Conservation (phyloP, 139 green algal species). For the Chlamydomonas incerta region DNA sequence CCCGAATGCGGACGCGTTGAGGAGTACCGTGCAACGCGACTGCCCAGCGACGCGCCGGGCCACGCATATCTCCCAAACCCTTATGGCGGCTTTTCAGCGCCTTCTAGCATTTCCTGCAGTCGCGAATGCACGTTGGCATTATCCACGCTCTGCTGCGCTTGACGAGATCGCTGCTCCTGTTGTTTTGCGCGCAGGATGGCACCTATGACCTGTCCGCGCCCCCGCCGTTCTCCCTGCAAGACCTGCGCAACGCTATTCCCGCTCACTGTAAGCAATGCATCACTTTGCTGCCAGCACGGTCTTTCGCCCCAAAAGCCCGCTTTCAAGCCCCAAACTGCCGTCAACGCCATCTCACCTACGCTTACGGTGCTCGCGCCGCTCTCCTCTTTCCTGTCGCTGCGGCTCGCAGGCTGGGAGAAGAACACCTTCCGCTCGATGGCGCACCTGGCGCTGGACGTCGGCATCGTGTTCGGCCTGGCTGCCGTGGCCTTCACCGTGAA, state of each 20-base stretch:
- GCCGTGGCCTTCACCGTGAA: conserved; percentile 73
- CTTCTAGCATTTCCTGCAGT: no score
- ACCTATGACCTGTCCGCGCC: conserved; percentile 68
- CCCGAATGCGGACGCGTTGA: no score
- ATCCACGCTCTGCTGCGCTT: neutral
- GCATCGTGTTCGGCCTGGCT: conserved; percentile 86
- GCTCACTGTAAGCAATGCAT: conserved; percentile 80
- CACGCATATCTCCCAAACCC: no score
- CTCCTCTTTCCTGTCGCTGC: neutral
- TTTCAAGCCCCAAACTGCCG: neutral
- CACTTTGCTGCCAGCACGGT: no score
- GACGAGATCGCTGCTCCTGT: neutral
- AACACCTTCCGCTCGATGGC: conserved; percentile 77
- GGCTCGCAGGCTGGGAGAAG: conserved; percentile 73
- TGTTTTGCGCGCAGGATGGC: conserved; percentile 43
- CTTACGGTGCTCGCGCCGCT: neutral
- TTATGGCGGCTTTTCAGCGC: no score
- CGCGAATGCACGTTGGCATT: neutral
- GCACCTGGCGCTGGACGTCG: conserved; percentile 87
- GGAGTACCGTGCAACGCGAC: no score
- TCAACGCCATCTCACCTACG: neutral
- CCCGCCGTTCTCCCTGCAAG: conserved; percentile 87
- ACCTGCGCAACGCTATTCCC: conserved; percentile 89
- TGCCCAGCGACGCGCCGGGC: no score
- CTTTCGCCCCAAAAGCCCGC: no score